These are phyloP conservation scores for Pittosporum tobira DNA, from an alignment of 129 eudicot species.

Conservation along the genomic window DNA sequence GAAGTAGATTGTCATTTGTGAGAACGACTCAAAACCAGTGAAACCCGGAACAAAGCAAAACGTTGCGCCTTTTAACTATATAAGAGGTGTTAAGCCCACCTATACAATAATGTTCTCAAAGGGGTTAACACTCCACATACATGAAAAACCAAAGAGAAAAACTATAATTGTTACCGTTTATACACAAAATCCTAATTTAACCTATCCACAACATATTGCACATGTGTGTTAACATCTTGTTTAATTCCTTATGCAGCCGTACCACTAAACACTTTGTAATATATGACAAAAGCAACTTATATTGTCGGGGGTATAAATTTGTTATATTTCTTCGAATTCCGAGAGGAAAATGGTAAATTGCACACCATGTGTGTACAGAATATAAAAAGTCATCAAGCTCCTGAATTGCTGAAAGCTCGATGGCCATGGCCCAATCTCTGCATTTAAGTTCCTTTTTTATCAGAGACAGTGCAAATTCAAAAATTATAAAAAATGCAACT, in stretches of 20 bases:
- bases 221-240: conserved; percentile 7
- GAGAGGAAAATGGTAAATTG: background rate
- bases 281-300: background rate
- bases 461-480: too few species aligned
- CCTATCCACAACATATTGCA: conserved; percentile 11
- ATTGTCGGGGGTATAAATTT: background rate
- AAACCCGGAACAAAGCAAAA: too few species aligned
- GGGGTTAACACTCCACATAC: background rate
- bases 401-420: background rate
- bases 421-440: background rate
- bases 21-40: too few species aligned
- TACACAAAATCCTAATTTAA: conserved; percentile 15
- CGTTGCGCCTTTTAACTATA: conserved; percentile 3
- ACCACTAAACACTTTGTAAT: background rate
- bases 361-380: conserved; percentile 1
- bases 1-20: too few species aligned
- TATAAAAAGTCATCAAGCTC: background rate
- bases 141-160: background rate
- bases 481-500: too few species aligned
- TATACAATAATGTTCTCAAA: conserved; percentile 12
- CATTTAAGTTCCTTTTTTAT: background rate
- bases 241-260: conserved; percentile 1
- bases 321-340: background rate
- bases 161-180: background rate
- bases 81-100: conserved; percentile 13